Base-by-base conservation (phyloP, 2,329 filamentous ascomycete species). In the Botrytis fabae region DNA sequence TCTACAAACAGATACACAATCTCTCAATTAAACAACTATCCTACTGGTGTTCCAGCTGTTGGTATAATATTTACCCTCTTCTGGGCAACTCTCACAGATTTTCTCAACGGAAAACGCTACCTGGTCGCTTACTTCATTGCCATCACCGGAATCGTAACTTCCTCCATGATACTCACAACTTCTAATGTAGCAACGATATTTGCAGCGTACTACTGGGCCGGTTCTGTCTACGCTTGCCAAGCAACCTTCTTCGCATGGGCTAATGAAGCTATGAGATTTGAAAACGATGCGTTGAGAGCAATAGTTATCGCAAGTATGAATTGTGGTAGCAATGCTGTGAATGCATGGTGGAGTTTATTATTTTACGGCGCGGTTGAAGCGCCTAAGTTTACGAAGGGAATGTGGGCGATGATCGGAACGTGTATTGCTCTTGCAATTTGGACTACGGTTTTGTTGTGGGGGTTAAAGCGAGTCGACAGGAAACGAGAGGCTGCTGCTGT, bases 191-290 rank as follows among this genome's bases (percentile, higher is more conserved):
- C 85, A 0, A 83, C 87, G 1, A 85, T 89, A 0, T 91, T 93
- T 74, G 90, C 89, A 2, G 90, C 90, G 6, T 93, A 92, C 77
- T 93, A 92, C 80, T 91, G 88, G 87, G 89, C 90, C 0, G 91
- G 91, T 0, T 84, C 86, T 5, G 89, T 92, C 0, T 93, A 93
- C 76, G 91, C 91, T 0, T 92, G 91, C 77, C 91, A 93, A 80
- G 90, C 91, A 9, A 91, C 89, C 0, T 93, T 93, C 77, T 93
- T 93, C 76, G 91, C 91, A 0, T 93, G 91, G 91, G 91, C 90
- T 35, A 93, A 93, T 76, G 91, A 93, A 77, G 77, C 76, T 4
- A 88, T 89, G 2, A 87, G 92, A 83, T 85, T 89, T 12, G 86
- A 87, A 72, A 87, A 92, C 77, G 88, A 92, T 74, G 86, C 87